Evolutionary conservation across 192 early-diverging fungal species (phyloP).

Genomic region (Linnemannia schmuckeri): DNA sequence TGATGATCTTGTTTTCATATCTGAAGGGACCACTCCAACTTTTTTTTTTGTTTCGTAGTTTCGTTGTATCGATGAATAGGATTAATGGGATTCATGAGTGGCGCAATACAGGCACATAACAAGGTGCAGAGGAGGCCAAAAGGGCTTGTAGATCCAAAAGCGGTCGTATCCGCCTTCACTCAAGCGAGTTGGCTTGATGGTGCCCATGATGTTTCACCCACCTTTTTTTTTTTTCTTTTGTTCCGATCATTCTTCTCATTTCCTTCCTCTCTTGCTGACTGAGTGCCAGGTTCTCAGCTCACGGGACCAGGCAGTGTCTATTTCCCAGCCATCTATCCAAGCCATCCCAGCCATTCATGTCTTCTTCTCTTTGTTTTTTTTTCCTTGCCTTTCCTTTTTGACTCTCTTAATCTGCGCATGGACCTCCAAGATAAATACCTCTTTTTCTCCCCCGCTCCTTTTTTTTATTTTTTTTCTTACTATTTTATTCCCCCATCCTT

Average conservation of each 20-base stretch:
- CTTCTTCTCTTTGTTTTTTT: neutral
- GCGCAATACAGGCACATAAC: neutral
- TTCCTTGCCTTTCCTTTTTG: neutral
- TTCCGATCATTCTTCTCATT: neutral
- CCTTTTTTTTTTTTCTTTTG: neutral
- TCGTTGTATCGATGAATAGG: too few species aligned
- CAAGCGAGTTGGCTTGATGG: neutral
- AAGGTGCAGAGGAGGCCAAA: neutral
- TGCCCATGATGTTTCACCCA: neutral
- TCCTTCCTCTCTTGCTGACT: neutral
- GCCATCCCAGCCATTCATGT: neutral
- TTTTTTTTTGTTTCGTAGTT: neutral
- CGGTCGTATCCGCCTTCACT: neutral
- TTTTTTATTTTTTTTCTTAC: neutral
- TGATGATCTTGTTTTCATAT: conserved; percentile 16
- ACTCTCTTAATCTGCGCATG: neutral
- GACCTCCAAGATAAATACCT: neutral
- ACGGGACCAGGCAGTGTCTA: neutral
- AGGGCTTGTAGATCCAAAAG: neutral
- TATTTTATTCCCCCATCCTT: neutral
- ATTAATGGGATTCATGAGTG: too few species aligned
- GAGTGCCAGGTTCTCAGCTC: neutral
- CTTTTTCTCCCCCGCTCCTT: neutral
- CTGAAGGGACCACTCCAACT: conserved; percentile 16
- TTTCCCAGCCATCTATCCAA: neutral